Conservation (phyloP, 2,329 filamentous ascomycete species). For the Emmonsiellopsis sp. region DNA sequence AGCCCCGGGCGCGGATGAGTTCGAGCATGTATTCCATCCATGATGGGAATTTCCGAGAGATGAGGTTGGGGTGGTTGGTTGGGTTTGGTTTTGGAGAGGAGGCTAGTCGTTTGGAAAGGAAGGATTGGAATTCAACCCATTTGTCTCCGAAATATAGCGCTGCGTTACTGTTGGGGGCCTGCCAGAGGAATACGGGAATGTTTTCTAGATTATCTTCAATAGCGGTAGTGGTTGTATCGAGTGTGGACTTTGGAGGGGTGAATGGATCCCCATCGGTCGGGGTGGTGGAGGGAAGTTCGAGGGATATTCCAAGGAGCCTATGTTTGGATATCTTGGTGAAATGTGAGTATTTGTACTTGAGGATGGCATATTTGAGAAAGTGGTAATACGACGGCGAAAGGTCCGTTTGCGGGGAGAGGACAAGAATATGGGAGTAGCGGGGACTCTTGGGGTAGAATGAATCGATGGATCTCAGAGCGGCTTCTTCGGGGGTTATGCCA, state of each 20-base stretch:
- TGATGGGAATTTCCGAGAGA: constrained; percentile 61
- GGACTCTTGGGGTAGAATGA: constrained; percentile 71
- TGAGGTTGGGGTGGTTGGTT: constrained; percentile 37
- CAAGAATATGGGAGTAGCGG: constrained; percentile 62
- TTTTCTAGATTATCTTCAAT: constrained; percentile 18
- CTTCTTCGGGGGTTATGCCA: constrained; percentile 56
- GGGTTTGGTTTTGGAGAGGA: constrained; percentile 9
- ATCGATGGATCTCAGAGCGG: constrained; percentile 68
- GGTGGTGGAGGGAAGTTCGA: constrained; percentile 57
- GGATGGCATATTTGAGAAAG: constrained; percentile 67
- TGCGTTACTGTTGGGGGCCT: constrained; percentile 74
- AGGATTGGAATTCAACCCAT: constrained; percentile 79
- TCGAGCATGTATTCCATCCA: constrained; percentile 74
- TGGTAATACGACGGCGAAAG: constrained; percentile 75
- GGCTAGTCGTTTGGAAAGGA: constrained; percentile 56
- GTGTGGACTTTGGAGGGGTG: constrained; percentile 29
- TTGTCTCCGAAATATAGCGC: constrained; percentile 74
- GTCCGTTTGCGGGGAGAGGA: constrained; percentile 74
- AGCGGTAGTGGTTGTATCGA: not conserved
- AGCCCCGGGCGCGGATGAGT: constrained; percentile 66
- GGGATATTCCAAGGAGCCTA: constrained; percentile 66
- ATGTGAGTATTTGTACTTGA: constrained; percentile 69
- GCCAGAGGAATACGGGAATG: constrained; percentile 65
- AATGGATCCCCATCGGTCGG: constrained; percentile 50
- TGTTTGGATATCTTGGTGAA: constrained; percentile 35